Evolutionary conservation across 1,284 basidiomycete genomes (phyloP).

Genomic region (Ustilago shanxiensis): DNA sequence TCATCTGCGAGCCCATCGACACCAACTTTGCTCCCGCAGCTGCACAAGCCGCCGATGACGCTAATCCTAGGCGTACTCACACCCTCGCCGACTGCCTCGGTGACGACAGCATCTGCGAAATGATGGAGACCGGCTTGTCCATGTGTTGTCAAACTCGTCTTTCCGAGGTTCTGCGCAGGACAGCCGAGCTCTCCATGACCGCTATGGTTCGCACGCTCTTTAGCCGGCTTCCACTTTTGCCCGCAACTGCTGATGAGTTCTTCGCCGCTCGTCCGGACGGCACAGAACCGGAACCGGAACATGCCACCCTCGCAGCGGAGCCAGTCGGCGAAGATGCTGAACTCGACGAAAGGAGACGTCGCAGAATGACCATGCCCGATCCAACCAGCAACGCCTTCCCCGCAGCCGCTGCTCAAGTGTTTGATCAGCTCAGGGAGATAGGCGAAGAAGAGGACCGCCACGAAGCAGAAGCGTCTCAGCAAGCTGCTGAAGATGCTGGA

Average conservation of each 20-base stretch:
- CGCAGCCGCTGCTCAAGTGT: slow-evolving; percentile 55
- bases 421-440: slow-evolving; percentile 53
- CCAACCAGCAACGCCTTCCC: slow-evolving; percentile 67
- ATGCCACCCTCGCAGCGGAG: slow-evolving; percentile 62
- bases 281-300: slow-evolving; percentile 56
- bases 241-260: slow-evolving; percentile 61
- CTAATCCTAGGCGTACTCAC: slow-evolving; percentile 2
- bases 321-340: slow-evolving; percentile 54
- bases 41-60: not conserved
- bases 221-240: slow-evolving; percentile 77
- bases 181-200: slow-evolving; percentile 95
- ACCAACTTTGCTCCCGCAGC: not conserved
- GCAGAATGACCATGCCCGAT: slow-evolving; percentile 70
- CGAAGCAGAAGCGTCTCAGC: slow-evolving; percentile 16
- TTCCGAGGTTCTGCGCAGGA: slow-evolving; percentile 87
- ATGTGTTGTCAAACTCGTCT: slow-evolving; percentile 97
- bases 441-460: slow-evolving; percentile 54
- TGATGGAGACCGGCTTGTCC: slow-evolving; percentile 96
- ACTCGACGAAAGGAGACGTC: slow-evolving; percentile 51
- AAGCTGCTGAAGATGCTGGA: slow-evolving; percentile 4
- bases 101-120: slow-evolving; percentile 96
- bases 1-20: slow-evolving; percentile 75
- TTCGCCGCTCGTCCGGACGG: slow-evolving; percentile 51
- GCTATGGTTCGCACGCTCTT: slow-evolving; percentile 86
- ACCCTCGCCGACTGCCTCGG: slow-evolving; percentile 70